Conservation (phyloP, 1,284 basidiomycete genomes). For the Trichosporon coremiiforme region DNA sequence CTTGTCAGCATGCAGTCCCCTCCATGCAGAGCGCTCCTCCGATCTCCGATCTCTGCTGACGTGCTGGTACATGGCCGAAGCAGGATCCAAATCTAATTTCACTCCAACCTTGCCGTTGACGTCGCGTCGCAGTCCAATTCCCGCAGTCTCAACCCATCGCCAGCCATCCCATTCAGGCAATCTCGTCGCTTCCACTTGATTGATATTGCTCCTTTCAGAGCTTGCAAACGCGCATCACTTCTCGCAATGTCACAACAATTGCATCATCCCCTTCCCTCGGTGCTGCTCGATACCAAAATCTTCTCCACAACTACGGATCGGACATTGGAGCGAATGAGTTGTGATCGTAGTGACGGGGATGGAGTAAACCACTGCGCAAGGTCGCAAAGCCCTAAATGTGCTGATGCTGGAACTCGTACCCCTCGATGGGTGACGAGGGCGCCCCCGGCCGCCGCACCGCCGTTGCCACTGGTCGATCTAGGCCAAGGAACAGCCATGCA, state of each 20-base stretch:
- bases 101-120: not conserved
- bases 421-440: not conserved
- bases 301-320: slow-evolving; percentile 2
- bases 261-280: not conserved
- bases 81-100: not conserved
- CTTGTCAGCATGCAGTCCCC: too few species aligned
- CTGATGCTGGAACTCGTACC: too few species aligned
- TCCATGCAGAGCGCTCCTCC: too few species aligned
- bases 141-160: not conserved
- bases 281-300: not conserved
- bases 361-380: not conserved
- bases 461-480: not conserved
- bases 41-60: not conserved
- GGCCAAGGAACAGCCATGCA: not conserved
- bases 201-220: slow-evolving; percentile 4
- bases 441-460: too few species aligned
- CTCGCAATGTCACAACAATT: slow-evolving; percentile 2
- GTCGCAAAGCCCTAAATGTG: not conserved
- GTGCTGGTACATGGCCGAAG: not conserved
- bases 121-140: not conserved
- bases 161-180: slow-evolving; percentile 7
- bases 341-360: too few species aligned
- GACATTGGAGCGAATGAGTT: not conserved
- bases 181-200: not conserved
- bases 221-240: not conserved